Conservation (phyloP, 1,284 basidiomycete genomes). For the Malassezia vespertilionis region DNA sequence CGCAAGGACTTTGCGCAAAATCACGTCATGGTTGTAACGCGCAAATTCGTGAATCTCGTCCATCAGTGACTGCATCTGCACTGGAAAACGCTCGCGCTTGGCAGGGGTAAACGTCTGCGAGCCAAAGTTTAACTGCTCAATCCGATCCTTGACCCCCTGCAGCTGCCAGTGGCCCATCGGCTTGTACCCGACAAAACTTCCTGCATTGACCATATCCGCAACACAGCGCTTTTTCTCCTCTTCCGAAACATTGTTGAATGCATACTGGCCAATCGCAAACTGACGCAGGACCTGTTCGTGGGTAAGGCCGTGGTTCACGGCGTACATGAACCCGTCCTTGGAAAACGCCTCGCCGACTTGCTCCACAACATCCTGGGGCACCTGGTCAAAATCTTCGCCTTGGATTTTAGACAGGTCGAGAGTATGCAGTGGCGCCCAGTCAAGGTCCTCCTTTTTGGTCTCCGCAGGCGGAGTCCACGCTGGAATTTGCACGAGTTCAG, state of each 20-base stretch:
- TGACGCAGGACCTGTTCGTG: constrained; percentile 40
- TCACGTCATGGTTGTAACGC: constrained; percentile 45
- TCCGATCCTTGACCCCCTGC: constrained; percentile 47
- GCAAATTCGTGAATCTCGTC: constrained; percentile 49
- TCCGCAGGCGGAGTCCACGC: constrained; percentile 33
- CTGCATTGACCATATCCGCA: constrained; percentile 35
- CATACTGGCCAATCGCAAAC: constrained; percentile 44
- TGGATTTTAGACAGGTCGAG: constrained; percentile 37
- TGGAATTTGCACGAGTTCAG: constrained; percentile 21
- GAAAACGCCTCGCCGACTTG: constrained; percentile 36
- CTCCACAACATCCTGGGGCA: constrained; percentile 28
- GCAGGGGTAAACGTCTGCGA: constrained; percentile 34
- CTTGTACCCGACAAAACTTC: constrained; percentile 49
- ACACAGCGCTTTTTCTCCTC: constrained; percentile 37
- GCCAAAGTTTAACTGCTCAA: constrained; percentile 51
- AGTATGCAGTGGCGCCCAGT: constrained; percentile 43
- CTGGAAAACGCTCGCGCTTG: constrained; percentile 26
- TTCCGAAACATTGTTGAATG: constrained; percentile 32
- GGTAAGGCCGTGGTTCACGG: constrained; percentile 40
- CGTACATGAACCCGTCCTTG: constrained; percentile 42
- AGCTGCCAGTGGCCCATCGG: constrained; percentile 50
- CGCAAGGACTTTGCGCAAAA: constrained; percentile 49
- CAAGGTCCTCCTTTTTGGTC: constrained; percentile 31
- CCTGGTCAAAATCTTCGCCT: constrained; percentile 32
- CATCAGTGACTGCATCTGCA: constrained; percentile 26